Conservation (phyloP, 2,329 filamentous ascomycete species). For the Calonectria naviculata region DNA sequence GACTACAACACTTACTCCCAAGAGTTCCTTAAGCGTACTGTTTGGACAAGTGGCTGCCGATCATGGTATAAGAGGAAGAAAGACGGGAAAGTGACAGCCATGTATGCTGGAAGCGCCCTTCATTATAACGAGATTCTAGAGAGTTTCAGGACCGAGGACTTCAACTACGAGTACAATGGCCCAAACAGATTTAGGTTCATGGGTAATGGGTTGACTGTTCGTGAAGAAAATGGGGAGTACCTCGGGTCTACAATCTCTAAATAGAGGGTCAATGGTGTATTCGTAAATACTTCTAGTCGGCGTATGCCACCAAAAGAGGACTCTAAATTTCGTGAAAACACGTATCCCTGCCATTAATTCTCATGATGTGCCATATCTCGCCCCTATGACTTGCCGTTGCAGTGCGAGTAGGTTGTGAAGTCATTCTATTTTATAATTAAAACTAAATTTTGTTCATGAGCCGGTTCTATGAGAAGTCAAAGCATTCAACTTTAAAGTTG, state of each 20-base stretch:
- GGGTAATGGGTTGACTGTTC: neutral
- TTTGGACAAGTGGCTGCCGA: slow-evolving; percentile 16
- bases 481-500: too few species aligned
- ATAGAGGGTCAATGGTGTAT: neutral
- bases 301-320: too few species aligned
- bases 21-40: slow-evolving; percentile 11
- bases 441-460: too few species aligned
- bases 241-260: neutral
- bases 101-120: neutral
- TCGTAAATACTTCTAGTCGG: too few species aligned
- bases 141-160: neutral
- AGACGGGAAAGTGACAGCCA: neutral
- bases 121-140: neutral
- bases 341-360: too few species aligned
- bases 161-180: neutral
- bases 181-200: slow-evolving; percentile 1
- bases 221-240: neutral
- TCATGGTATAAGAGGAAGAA: slow-evolving; percentile 6
- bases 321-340: too few species aligned
- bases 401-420: too few species aligned
- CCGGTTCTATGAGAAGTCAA: too few species aligned
- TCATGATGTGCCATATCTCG: too few species aligned
- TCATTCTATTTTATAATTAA: too few species aligned
- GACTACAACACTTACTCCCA: slow-evolving; percentile 21
- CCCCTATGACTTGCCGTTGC: too few species aligned